Percentiles rank a stretch among this genome's conserved stretches.
phyloP scores from a whole-genome alignment of 2,329 filamentous ascomycete species.

The Trichoderma hamatum region DNA sequence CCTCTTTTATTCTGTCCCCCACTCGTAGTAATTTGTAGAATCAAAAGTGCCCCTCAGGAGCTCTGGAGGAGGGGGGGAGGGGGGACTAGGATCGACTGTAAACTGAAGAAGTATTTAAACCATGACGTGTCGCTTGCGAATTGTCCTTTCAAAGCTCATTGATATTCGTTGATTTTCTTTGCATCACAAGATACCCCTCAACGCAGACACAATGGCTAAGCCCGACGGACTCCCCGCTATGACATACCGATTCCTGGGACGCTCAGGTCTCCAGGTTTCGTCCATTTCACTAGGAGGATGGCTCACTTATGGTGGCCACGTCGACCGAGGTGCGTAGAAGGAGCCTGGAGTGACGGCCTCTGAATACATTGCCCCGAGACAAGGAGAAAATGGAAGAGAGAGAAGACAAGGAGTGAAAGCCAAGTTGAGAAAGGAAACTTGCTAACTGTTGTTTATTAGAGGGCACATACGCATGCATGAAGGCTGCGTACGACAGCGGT shows the following conservation, averaged over 20 bases:
- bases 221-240: slow-evolving; percentile 55
- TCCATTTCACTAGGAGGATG: slow-evolving; percentile 71
- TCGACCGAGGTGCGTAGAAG: slow-evolving; percentile 60
- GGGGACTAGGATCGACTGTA: background rate
- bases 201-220: slow-evolving; percentile 40
- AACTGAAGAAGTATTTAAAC: background rate
- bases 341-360: too few relatives aligned
- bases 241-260: slow-evolving; percentile 73
- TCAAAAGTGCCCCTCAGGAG: slow-evolving; percentile 4
- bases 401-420: too few relatives aligned
- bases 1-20: background rate
- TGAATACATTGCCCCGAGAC: too few relatives aligned
- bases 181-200: background rate
- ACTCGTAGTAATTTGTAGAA: background rate
- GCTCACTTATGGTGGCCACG: slow-evolving; percentile 76
- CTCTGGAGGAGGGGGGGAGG: slow-evolving; percentile 3
- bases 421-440: background rate
- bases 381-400: background rate
- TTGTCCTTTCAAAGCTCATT: background rate
- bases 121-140: background rate
- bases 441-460: slow-evolving; percentile 11
- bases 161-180: background rate
- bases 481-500: slow-evolving; percentile 61
- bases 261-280: slow-evolving; percentile 73
- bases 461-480: slow-evolving; percentile 60